Base-by-base conservation (phyloP, 2,329 filamentous ascomycete genomes). In the Ophiocordyceps robertsii region DNA sequence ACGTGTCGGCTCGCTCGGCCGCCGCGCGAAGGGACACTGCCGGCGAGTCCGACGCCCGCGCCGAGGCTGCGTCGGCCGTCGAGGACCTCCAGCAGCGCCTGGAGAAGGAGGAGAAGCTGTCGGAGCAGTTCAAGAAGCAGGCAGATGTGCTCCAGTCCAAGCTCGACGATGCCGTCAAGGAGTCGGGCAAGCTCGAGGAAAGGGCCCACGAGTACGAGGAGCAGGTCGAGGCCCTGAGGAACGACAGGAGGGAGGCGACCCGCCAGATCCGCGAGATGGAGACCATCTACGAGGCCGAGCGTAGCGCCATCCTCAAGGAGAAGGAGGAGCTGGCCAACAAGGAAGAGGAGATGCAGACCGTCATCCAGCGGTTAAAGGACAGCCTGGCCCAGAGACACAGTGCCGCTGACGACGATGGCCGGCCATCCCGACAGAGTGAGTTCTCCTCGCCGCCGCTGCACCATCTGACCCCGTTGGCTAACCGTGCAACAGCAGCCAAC, bases 341-440 rank as follows among this genome's bases (percentile, higher is more conserved):
- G 44, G 88, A 95, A 58, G 88, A 95, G 56, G 88, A 95, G 61
- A 80, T 96, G 74, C 86, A 94, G 62, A 71, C 77, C 44, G 83
- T 90, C 43, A 92, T 96, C 56, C 87, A 94, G 65, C 75, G 90
- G 43, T 69, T 98, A 53, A 96, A 95, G 70, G 89, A 95, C 59
- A 83, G 79, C 40, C 68, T 95, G 52, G 82, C 84, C 41, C 84
- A 89, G 63, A 80, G 84, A 59, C 82, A 82, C 53, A 60, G 56
- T 37, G 65, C 66, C 39, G 65, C 66, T 39, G 69, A 75, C 16
- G 77, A 80, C 53, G 68, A 82, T 56, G 64, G 67, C 55, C 63
- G 73, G 53, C 60, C 76, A 42, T 67, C 77, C 48, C 65, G 81
- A 64, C 65, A 74, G 57, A 70, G 76, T 80, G 61, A 60, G 72